phyloP scores from a whole-genome alignment of 2,329 filamentous ascomycete genomes.

The Gaeumannomyces tritici region DNA sequence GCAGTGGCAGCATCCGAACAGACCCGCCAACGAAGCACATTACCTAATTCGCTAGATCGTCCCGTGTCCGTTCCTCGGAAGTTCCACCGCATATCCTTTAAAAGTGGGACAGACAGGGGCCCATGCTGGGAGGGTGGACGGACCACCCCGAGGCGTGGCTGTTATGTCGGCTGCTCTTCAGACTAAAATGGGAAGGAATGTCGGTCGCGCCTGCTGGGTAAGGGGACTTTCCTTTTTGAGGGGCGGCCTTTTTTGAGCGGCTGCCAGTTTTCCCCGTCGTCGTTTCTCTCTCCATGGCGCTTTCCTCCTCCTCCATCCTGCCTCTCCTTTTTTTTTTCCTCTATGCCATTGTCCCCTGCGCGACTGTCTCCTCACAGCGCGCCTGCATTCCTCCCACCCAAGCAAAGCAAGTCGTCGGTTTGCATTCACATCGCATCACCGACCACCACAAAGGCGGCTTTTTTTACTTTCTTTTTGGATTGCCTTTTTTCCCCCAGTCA shows the following conservation, averaged over 20 bases:
- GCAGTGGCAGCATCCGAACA: neutral
- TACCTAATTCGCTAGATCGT: conserved; percentile 1
- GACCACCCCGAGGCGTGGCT: neutral
- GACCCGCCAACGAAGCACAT: neutral
- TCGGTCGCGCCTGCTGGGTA: conserved; percentile 10
- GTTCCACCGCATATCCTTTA: neutral
- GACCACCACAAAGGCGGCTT: neutral
- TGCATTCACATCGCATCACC: neutral
- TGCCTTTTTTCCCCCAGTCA: neutral
- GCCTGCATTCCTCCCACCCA: neutral
- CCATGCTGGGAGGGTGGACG: neutral
- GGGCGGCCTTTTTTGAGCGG: neutral
- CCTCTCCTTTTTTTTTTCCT: neutral
- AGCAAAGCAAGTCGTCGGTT: neutral
- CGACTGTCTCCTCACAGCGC: conserved; percentile 1
- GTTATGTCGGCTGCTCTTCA: neutral
- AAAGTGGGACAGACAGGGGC: neutral
- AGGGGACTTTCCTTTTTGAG: conserved; percentile 10
- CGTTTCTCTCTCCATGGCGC: neutral
- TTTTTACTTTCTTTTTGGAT: neutral
- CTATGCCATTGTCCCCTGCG: neutral
- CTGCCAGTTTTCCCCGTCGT: conserved; percentile 1
- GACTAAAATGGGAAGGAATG: conserved; percentile 3
- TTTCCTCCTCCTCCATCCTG: conserved; percentile 1
- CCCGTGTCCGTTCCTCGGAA: conserved; percentile 1